Evolutionary conservation across 2,329 filamentous ascomycete genomes (phyloP).

Genomic region (Cladosporium sp.): DNA sequence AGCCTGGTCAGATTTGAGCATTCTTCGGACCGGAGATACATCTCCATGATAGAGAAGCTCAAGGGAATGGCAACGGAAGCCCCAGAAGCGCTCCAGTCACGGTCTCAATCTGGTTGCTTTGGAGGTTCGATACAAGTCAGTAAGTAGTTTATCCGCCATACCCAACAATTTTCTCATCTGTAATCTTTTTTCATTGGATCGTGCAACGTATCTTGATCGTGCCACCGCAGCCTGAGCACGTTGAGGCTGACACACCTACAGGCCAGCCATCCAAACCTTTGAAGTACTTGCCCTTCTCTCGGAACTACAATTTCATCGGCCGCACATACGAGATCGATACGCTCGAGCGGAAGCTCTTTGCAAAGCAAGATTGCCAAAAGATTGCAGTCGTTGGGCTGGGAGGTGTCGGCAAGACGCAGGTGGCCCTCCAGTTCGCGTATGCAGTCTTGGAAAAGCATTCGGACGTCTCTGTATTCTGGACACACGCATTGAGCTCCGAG

Average conservation of each 20-base stretch:
- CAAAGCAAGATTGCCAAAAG: background rate
- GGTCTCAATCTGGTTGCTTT: constrained; percentile 23
- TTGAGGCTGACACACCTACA: background rate
- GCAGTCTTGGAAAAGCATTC: constrained; percentile 22
- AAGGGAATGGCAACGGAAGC: background rate
- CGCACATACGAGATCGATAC: background rate
- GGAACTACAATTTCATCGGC: background rate
- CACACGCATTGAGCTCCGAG: background rate
- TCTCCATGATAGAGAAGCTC: background rate
- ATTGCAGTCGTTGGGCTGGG: constrained; percentile 35
- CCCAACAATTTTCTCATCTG: constrained; percentile 18
- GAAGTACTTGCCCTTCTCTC: background rate
- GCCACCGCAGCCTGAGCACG: background rate
- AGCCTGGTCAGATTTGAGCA: constrained; percentile 1
- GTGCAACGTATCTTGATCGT: background rate
- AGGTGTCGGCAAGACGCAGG: constrained; percentile 36
- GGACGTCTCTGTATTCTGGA: background rate
- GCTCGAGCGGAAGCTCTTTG: background rate
- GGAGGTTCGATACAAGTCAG: constrained; percentile 28
- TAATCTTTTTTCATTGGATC: background rate
- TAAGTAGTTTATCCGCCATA: constrained; percentile 20
- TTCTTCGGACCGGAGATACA: background rate
- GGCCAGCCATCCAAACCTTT: background rate
- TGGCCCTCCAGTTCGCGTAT: constrained; percentile 35
- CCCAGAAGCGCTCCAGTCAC: background rate